Conservation (phyloP, 345 rosid species). For the Eutrema yunnanense region DNA sequence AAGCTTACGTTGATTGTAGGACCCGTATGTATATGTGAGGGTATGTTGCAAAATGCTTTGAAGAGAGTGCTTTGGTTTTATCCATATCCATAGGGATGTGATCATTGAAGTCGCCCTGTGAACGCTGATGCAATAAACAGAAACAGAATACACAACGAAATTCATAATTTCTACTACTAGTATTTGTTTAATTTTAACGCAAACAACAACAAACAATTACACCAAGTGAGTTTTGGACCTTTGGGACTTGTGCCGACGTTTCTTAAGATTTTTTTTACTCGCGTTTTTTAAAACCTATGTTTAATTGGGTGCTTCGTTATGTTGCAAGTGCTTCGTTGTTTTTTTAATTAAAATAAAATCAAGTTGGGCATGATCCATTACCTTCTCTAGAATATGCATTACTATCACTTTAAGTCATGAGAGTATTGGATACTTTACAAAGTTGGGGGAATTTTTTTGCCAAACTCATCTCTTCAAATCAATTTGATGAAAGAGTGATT, state of each 20-base stretch:
- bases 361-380: conserved; percentile 30
- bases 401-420: background rate
- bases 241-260: no score
- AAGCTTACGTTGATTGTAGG: conserved; percentile 5
- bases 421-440: conserved; percentile 11
- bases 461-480: conserved; percentile 1
- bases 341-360: background rate
- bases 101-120: background rate
- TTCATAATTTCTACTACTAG: no score
- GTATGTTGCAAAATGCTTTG: conserved; percentile 13
- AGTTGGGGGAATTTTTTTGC: conserved; percentile 24
- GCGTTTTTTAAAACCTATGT: no score
- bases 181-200: no score
- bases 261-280: no score
- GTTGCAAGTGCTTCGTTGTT: background rate
- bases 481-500: background rate
- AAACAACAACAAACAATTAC: no score
- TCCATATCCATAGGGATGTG: conserved; percentile 2
- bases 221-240: no score
- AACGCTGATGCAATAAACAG: conserved; percentile 3
- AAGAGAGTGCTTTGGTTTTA: conserved; percentile 7
- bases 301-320: background rate
- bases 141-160: background rate
- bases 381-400: conserved; percentile 9
- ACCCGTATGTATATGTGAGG: background rate